Base-by-base conservation (phyloP, 2,329 filamentous ascomycete genomes). In the Grosmannia serpens region DNA sequence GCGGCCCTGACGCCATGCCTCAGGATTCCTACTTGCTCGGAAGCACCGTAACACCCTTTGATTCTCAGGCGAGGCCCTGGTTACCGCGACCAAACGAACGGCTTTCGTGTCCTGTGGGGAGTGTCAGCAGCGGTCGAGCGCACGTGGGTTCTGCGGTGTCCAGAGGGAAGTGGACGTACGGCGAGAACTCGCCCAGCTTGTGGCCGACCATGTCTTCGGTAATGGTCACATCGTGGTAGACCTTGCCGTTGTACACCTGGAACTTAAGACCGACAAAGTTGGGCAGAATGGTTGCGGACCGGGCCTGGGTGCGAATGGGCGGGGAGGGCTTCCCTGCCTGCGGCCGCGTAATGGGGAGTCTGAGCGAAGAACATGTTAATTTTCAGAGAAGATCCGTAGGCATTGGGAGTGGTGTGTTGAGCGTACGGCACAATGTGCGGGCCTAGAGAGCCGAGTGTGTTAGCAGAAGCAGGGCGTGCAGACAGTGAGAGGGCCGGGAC, bases 171-270 rank as follows among this genome's bases (percentile, higher is more conserved):
- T 10, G 17, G 55, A 83, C 89, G 68, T 82, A 96, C 91, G 83
- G 77, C 62, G 90, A 85, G 71, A 96, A 96, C 74, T 96, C 91
- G 66, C 91, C 91, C 65, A 96, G 79, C 75, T 96, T 96, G 73
- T 94, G 88, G 57, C 91, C 91, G 55, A 96, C 91, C 91, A 96
- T 96, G 68, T 96, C 89, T 71, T 96, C 91, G 20, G 91, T 95
- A 63, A 96, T 88, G 64, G 79, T 80, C 58, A 96, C 80, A 65
- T 94, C 88, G 66, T 86, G 75, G 73, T 96, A 96, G 35, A 81
- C 81, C 76, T 94, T 95, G 67, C 91, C 91, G 71, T 96, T 95
- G 76, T 96, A 87, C 60, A 96, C 83, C 73, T 91, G 87, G 72
- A 96, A 96, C 70, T 84, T 86, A 67, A 95, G 76, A 17, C 91